These are phyloP conservation scores for Heimioporus retisporus DNA, from an alignment of 1,284 basidiomycete genomes.

Conservation along the genomic window DNA sequence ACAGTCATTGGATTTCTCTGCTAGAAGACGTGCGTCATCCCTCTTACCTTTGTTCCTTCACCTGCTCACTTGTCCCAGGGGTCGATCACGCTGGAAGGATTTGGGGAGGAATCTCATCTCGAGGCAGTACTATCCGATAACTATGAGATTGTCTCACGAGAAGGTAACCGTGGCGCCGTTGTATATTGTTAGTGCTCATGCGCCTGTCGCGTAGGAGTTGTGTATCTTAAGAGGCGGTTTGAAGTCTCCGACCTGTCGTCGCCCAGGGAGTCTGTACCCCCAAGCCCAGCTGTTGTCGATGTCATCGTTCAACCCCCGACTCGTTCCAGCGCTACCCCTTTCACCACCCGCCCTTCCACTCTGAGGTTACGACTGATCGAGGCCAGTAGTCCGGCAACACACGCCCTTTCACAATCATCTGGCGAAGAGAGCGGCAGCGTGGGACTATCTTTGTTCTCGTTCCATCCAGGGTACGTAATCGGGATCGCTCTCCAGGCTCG, in stretches of 20 bases:
- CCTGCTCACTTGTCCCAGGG: neutral
- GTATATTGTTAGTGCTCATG: neutral
- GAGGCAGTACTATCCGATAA: neutral
- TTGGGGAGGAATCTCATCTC: neutral
- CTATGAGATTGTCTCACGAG: neutral
- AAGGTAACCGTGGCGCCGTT: neutral
- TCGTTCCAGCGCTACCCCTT: neutral
- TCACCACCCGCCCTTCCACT: too few species aligned
- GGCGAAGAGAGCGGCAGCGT: conserved; percentile 23
- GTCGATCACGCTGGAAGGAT: neutral
- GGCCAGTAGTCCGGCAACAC: neutral
- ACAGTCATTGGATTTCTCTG: neutral
- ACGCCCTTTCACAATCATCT: conserved; percentile 7
- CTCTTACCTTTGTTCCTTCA: neutral
- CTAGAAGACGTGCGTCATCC: neutral
- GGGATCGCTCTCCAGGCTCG: neutral
- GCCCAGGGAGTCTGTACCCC: conserved; percentile 4
- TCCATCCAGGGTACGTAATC: conserved; percentile 22
- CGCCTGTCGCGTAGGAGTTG: neutral
- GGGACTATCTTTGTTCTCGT: conserved; percentile 20
- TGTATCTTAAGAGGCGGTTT: neutral
- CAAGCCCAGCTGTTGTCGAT: conserved; percentile 14
- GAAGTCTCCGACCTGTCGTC: too few species aligned
- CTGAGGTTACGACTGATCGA: conserved; percentile 3
- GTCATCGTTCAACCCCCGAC: conserved; percentile 21